These are phyloP conservation scores for Arachnopeziza araneosa DNA, from an alignment of 2,329 filamentous ascomycete genomes.

Conservation along the genomic window DNA sequence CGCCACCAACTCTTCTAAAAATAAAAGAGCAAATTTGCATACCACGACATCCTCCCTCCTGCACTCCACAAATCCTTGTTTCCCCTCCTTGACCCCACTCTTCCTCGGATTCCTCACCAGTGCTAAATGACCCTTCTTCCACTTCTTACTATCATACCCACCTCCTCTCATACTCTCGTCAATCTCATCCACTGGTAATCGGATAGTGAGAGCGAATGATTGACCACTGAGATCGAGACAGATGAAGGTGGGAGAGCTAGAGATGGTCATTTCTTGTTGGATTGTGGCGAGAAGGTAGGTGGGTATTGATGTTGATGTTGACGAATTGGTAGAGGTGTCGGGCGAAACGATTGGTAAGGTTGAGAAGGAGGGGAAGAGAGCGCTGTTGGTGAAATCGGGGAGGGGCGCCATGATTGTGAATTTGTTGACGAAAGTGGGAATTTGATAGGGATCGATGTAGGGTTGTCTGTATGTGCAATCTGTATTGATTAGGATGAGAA, in stretches of 20 bases:
- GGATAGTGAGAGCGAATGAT: conserved; percentile 22
- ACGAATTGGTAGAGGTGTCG: background rate
- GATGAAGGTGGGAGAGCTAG: conserved; percentile 26
- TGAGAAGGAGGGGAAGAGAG: conserved; percentile 20
- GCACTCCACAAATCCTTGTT: conserved; percentile 23
- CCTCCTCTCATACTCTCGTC: conserved; percentile 9
- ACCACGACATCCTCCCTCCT: conserved; percentile 14
- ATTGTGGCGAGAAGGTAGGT: conserved; percentile 24
- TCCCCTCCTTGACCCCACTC: conserved; percentile 21
- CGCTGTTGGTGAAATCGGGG: conserved; percentile 17
- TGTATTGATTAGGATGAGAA: background rate
- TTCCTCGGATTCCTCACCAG: conserved; percentile 14
- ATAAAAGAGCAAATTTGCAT: conserved; percentile 3
- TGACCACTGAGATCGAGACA: conserved; percentile 16
- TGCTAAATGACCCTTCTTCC: conserved; percentile 22
- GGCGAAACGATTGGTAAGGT: conserved; percentile 14
- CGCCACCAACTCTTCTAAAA: background rate
- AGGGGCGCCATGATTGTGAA: conserved; percentile 10
- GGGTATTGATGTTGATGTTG: background rate
- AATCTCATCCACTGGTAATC: conserved; percentile 2
- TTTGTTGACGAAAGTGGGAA: background rate
- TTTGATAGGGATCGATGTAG: background rate
- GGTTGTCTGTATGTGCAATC: background rate
- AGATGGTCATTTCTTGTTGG: conserved; percentile 27
- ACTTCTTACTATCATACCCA: conserved; percentile 18